phyloP scores from a whole-genome alignment of 331 rosid genomes.

The Malus hybrid region DNA sequence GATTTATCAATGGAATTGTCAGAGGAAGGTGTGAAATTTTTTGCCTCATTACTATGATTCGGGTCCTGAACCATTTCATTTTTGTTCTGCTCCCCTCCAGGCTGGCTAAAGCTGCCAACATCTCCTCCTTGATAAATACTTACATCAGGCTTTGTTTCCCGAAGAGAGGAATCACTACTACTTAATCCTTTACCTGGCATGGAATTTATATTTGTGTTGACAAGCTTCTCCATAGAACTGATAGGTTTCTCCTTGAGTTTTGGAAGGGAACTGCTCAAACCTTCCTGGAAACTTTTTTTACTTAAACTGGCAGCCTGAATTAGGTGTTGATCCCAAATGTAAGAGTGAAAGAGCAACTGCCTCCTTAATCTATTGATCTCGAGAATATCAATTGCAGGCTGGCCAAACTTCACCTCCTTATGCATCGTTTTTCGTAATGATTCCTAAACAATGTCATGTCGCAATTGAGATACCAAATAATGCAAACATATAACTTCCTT shows the following conservation, averaged over 20 bases:
- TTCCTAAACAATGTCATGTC: slow-evolving; percentile 35
- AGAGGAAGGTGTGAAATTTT: slow-evolving; percentile 26
- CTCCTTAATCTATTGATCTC: slow-evolving; percentile 63
- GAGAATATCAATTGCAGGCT: slow-evolving; percentile 49
- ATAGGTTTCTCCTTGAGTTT: slow-evolving; percentile 39
- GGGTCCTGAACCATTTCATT: slow-evolving; percentile 28
- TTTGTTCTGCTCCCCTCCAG: slow-evolving; percentile 24
- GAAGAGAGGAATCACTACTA: slow-evolving; percentile 36
- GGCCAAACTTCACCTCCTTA: slow-evolving; percentile 37
- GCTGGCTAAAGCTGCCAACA: slow-evolving; percentile 21
- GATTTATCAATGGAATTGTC: slow-evolving; percentile 22
- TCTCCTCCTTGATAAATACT: slow-evolving; percentile 24
- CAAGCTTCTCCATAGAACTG: slow-evolving; percentile 39
- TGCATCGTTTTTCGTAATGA: slow-evolving; percentile 28
- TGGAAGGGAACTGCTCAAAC: slow-evolving; percentile 29
- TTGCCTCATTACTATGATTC: slow-evolving; percentile 26
- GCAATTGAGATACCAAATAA: slow-evolving; percentile 18
- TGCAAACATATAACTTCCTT: background rate
- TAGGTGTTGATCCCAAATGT: slow-evolving; percentile 71
- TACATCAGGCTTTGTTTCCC: slow-evolving; percentile 38
- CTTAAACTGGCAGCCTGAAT: slow-evolving; percentile 39
- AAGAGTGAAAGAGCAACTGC: slow-evolving; percentile 47
- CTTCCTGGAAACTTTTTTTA: slow-evolving; percentile 29
- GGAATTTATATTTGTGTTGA: slow-evolving; percentile 25
- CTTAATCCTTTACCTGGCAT: slow-evolving; percentile 33